These are phyloP conservation scores for Hansfordia pulvinata DNA, from an alignment of 2,329 filamentous ascomycete species.

Conservation along the genomic window DNA sequence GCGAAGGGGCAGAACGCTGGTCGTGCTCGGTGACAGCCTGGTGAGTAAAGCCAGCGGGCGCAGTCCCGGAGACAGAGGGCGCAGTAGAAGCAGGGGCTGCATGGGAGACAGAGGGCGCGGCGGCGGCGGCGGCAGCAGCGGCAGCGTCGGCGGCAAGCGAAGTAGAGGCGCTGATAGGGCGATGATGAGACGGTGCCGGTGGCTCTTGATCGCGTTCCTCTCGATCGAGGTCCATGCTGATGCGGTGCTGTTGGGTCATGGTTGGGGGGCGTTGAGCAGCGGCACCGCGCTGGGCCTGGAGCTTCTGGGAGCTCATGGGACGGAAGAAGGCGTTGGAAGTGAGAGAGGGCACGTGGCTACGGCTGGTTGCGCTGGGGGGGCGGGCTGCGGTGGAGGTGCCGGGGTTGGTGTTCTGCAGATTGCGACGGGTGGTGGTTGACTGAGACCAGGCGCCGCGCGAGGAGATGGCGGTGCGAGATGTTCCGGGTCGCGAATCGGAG, in stretches of 20 bases:
- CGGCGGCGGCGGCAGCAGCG: constrained; percentile 20
- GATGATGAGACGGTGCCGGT: too few relatives aligned
- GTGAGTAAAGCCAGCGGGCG: constrained; percentile 20
- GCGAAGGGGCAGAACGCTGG: constrained; percentile 50
- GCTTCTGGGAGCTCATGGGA: constrained; percentile 89
- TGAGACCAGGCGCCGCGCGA: constrained; percentile 37
- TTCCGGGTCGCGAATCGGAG: constrained; percentile 40
- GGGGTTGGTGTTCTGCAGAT: constrained; percentile 27
- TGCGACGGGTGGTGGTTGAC: constrained; percentile 40
- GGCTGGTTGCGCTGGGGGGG: constrained; percentile 55
- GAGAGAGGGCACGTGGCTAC: constrained; percentile 80
- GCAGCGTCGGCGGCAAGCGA: constrained; percentile 8
- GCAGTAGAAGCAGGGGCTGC: too few relatives aligned
- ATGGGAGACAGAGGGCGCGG: too few relatives aligned
- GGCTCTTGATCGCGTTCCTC: too few relatives aligned
- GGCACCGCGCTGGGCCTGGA: constrained; percentile 75
- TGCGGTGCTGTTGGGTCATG: constrained; percentile 22
- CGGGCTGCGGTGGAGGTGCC: constrained; percentile 34
- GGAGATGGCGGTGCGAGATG: constrained; percentile 37
- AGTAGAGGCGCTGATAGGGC: too few relatives aligned
- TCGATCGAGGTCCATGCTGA: too few relatives aligned
- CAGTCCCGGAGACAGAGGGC: too few relatives aligned
- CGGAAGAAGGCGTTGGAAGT: constrained; percentile 87
- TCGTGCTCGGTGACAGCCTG: constrained; percentile 30
- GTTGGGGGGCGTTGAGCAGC: constrained; percentile 29